Base-by-base conservation (phyloP, 2,329 filamentous ascomycete genomes). In the Aspergillus pseudoterreus region DNA sequence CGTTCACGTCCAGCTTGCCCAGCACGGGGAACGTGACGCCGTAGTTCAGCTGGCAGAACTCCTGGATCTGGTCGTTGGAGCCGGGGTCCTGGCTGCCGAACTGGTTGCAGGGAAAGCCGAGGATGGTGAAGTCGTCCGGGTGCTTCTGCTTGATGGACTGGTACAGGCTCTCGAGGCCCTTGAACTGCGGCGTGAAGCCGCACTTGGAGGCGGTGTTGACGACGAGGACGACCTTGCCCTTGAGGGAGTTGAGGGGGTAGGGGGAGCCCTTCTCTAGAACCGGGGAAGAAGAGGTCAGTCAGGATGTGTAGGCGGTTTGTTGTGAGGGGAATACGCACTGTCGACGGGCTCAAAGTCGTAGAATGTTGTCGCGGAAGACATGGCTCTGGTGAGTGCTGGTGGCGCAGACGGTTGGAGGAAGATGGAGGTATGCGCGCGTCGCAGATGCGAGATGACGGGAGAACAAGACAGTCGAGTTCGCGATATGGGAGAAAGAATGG, bases 201-300 rank as follows among this genome's bases (percentile, higher is more conserved):
- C 94, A 99, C 79, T 97, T 96, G 72, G 90, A 95, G 62, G 94
- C 94, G 1, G 92, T 96, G 84, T 99, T 99, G 77, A 99, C 91
- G 65, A 96, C 81, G 55, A 99, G 86, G 63, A 97, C 84, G 62
- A 97, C 92, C 75, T 97, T 97, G 81, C 87, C 89, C 72, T 89
- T 84, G 76, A 90, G 88, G 55, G 85, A 74, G 60, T 77, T 68
- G 59, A 97, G 80, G 53, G 84, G 78, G 68, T 86, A 86, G 60
- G 87, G 81, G 50, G 82, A 69, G 71, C 90, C 91, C 71, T 85
- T 86, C 70, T 91, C 86, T 90, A 66, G 61, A 55, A 57, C 24
- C 22, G 22, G 19, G 19, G 24, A 36, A 27, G 8, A 17, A 27
- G 8, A 17, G 30, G 50, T 57, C 56, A 57, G 54, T 54, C 21